Evolutionary conservation across 352 stramenopile genomes (phyloP).

Genomic region (Peronospora farinosa): DNA sequence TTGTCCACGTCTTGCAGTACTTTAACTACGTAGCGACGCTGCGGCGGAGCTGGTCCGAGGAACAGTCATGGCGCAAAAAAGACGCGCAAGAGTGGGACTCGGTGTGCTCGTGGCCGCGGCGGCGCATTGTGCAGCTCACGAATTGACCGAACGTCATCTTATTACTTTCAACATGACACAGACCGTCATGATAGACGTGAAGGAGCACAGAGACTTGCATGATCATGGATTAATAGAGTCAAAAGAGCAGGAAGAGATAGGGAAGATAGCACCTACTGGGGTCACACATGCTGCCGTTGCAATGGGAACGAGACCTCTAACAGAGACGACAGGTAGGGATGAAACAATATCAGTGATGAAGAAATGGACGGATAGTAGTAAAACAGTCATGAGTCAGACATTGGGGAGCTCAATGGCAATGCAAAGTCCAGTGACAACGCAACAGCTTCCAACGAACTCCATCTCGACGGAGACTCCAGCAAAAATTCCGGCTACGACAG

Average conservation of each 20-base stretch:
- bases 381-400: neutral
- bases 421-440: no score
- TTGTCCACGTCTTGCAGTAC: neutral
- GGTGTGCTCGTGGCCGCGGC: constrained; percentile 8
- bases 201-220: neutral
- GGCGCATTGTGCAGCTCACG: constrained; percentile 12
- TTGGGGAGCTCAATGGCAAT: no score
- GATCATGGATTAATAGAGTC: neutral
- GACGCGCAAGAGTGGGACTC: constrained; percentile 17
- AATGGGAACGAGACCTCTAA: no score
- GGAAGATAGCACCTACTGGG: no score
- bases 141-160: constrained; percentile 8
- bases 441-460: neutral
- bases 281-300: no score
- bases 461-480: neutral
- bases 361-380: neutral
- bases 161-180: constrained; percentile 15
- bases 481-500: neutral
- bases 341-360: neutral
- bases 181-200: no score
- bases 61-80: constrained; percentile 22
- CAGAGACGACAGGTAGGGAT: neutral
- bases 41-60: constrained; percentile 12
- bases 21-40: neutral
- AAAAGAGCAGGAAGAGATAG: no score